These are phyloP conservation scores for Athelia psychrophila DNA, from an alignment of 1,284 basidiomycete species.

Conservation along the genomic window DNA sequence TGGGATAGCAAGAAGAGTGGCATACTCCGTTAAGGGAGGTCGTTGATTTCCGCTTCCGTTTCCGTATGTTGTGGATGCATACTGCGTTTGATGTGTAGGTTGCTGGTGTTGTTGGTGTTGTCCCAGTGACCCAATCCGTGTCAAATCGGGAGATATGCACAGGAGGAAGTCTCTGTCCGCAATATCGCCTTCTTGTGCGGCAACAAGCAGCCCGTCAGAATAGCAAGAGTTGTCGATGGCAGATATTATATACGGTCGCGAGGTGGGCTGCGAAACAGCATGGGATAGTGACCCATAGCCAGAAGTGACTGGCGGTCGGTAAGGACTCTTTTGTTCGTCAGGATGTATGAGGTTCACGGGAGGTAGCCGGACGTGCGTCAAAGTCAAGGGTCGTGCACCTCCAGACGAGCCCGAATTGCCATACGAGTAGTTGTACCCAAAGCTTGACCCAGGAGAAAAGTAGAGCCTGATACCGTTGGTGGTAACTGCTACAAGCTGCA, in stretches of 20 bases:
- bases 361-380: conserved; percentile 78
- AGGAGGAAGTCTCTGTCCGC: conserved; percentile 76
- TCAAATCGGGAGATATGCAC: conserved; percentile 75
- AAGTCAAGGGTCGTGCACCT: conserved; percentile 51
- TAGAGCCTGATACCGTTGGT: conserved; percentile 78
- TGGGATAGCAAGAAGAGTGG: conserved; percentile 72
- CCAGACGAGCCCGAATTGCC: conserved; percentile 28
- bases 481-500: conserved; percentile 80
- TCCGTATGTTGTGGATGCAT: conserved; percentile 35
- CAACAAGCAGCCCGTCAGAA: conserved; percentile 60
- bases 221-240: conserved; percentile 60
- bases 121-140: conserved; percentile 61
- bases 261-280: conserved; percentile 37
- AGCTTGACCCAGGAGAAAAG: conserved; percentile 55
- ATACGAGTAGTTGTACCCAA: conserved; percentile 43
- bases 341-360: conserved; percentile 76
- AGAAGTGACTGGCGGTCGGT: conserved; percentile 36
- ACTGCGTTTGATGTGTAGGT: conserved; percentile 25
- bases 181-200: conserved; percentile 67
- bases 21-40: conserved; percentile 71
- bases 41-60: conserved; percentile 42
- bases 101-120: conserved; percentile 45
- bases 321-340: conserved; percentile 57
- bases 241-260: conserved; percentile 55
- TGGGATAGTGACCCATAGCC: conserved; percentile 43